Base-by-base conservation (phyloP, 2,329 filamentous ascomycete genomes). In the Fonsecaea pugnacius region DNA sequence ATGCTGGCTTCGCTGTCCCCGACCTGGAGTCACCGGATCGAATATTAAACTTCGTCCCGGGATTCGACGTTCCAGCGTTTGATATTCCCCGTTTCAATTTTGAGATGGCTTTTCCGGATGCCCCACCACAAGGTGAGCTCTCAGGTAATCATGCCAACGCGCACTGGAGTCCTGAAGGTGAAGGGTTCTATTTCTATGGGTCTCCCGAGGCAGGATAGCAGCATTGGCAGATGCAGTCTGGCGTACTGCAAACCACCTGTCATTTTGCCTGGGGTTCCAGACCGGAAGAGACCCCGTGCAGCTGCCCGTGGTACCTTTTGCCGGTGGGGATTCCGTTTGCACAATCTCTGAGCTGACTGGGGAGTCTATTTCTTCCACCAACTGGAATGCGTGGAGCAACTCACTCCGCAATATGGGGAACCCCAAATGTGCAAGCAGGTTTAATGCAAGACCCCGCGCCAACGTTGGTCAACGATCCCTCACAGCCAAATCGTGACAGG, bases 21-120 rank as follows among this genome's bases (percentile, higher is more conserved):
- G 18, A 59, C n/a, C 46, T 59, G 4, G 57, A 51, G 32, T 59
- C 57, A 24, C 57, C 57, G 57, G 57, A 59, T 35, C 57, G 40
- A 43, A 59, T 59, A 14, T 18, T 59, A 30, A 43, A 59, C 36
- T 59, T 59, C 30, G 57, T 59, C 10, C 43, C 40, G 24, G 57
- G 57, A 32, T 59, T 59, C 32, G 57, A 59, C 12, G 57, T 59
- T 32, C 57, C 57, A 18, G 32, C 40, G 14, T 59, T 59, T 51
- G 57, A 59, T 43, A 43, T 51, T 9, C 35, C 35, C 14, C 46
- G 57, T 16, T 43, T 43, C 57, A 43, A 38, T 59, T 59, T 50
- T 32, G 57, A 59, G 30, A 48, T 16, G 27, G 32, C 32, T 18
- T 59, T 50, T 51, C 14, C 38, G 14, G 51, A 18, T 32, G 36